These are phyloP conservation scores for Colletotrichum scovillei DNA, from an alignment of 2,329 filamentous ascomycete species.

Conservation along the genomic window DNA sequence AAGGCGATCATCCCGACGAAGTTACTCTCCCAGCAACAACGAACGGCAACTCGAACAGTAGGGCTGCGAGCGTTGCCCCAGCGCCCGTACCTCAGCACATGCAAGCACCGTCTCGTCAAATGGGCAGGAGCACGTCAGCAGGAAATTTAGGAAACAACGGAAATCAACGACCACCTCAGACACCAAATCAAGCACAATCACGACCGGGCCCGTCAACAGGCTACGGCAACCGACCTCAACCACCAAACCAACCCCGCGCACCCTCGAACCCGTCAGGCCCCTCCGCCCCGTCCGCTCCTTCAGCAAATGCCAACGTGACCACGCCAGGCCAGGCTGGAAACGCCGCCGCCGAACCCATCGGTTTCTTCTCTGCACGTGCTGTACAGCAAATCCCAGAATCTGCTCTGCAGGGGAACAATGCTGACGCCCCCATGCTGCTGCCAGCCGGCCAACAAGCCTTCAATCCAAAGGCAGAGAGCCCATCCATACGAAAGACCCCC, in stretches of 20 bases:
- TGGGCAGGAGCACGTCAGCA: slow-evolving; percentile 44
- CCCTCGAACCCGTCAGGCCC: slow-evolving; percentile 35
- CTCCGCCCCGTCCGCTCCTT: slow-evolving; percentile 26
- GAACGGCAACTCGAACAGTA: slow-evolving; percentile 39
- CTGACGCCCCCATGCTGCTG: slow-evolving; percentile 51
- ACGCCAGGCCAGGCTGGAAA: slow-evolving; percentile 39
- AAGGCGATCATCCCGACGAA: slow-evolving; percentile 81
- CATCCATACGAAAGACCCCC: slow-evolving; percentile 88
- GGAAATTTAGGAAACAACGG: slow-evolving; percentile 42
- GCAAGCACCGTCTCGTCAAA: slow-evolving; percentile 51
- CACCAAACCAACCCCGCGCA: slow-evolving; percentile 39
- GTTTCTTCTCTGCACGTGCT: slow-evolving; percentile 79
- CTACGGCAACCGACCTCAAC: slow-evolving; percentile 38
- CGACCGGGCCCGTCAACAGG: slow-evolving; percentile 39
- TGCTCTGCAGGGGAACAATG: slow-evolving; percentile 52
- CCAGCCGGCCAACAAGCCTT: slow-evolving; percentile 65
- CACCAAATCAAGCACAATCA: slow-evolving; percentile 46
- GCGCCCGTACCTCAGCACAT: slow-evolving; percentile 42
- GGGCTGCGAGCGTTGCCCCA: slow-evolving; percentile 42
- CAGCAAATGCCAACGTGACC: slow-evolving; percentile 28
- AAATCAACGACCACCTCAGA: slow-evolving; percentile 46
- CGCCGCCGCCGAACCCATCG: slow-evolving; percentile 56
- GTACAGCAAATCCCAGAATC: slow-evolving; percentile 66
- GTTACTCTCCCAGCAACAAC: slow-evolving; percentile 65
- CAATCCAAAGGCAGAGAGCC: slow-evolving; percentile 80